Percentiles rank a stretch among this genome's conserved stretches.
Conservation (phyloP, 352 stramenopile genomes). For the Phytophthora cactorum region DNA sequence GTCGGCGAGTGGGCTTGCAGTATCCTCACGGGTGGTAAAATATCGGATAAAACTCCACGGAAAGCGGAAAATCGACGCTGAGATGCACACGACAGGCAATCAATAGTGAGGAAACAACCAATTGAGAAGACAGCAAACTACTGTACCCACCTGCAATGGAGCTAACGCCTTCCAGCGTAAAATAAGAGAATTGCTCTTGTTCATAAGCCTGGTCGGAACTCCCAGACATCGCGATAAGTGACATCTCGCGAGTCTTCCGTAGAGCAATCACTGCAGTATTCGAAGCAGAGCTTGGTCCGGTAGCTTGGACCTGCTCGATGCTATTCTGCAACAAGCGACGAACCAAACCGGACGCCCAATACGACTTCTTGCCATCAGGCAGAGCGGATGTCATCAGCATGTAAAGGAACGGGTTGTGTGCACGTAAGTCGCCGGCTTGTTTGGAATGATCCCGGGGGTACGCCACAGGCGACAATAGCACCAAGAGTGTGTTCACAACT, state of each 20-base stretch:
- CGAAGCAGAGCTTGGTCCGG: constrained; percentile 33
- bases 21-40: constrained; percentile 61
- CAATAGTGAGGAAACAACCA: neutral
- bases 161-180: constrained; percentile 72
- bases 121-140: neutral
- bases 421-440: constrained; percentile 43
- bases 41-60: constrained; percentile 71
- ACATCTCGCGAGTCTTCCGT: constrained; percentile 56
- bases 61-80: constrained; percentile 71
- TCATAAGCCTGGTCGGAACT: constrained; percentile 51
- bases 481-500: constrained; percentile 73
- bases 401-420: constrained; percentile 72
- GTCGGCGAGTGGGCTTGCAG: constrained; percentile 65
- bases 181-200: constrained; percentile 68
- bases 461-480: constrained; percentile 68
- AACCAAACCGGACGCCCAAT: constrained; percentile 60
- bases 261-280: constrained; percentile 45
- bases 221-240: constrained; percentile 69
- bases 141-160: constrained; percentile 59
- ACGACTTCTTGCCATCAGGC: constrained; percentile 46
- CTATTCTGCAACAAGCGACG: constrained; percentile 66
- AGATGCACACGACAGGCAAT: neutral
- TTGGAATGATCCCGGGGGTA: constrained; percentile 68
- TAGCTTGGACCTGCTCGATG: constrained; percentile 56
- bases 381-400: constrained; percentile 57